Evolutionary conservation across 371 early-diverging fungal species (phyloP), one percentile per base, ranked within the genome.

Genomic region (Mycotypha africana): DNA sequence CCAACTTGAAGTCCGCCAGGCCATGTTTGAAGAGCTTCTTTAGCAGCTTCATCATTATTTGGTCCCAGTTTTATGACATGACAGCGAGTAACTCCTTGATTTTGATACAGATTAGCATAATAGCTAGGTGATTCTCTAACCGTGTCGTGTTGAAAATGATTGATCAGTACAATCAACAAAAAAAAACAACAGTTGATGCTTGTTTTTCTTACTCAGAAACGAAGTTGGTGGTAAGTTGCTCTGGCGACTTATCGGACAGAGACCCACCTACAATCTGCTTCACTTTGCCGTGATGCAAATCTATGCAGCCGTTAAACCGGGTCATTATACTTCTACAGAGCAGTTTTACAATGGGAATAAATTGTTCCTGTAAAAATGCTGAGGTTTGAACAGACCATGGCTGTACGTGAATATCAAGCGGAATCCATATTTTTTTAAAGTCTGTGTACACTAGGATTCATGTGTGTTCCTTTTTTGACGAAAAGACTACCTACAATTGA

Each of bases 201-300:
- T n/a, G n/a, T n/a, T n/a, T 12, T 7, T 31, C 37, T 55, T 77
- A 88, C 86, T 63, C 74, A 0, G 96, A 86, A 0, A 94, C 91
- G 80, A 92, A 95, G 78, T 98, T 98, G 2, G 94, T 94, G 33
- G 76, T 72, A 20, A 94, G 76, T 16, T 62, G 76, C 14, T 77
- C 76, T 23, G 81, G 70, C 38, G 75, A 73, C 35, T 63, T 49
- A 55, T 91, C 91, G 47, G 61, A 77, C 17, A 96, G 77, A 20
- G 95, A 85, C 16, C 92, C 94, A 31, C 98, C 97, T 22, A 98
- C 95, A 49, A 96, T 96, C 60, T 98, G 98, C 72, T 98, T 98
- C 44, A 98, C 98, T 67, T 91, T 78, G 28, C 98, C 98, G 21
- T 84, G 61, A 70, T 98, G 98, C 47, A 98, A 75, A 72, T 98